phyloP scores from a whole-genome alignment of 257 asterid species.

The Jaltomata sinuosa region DNA sequence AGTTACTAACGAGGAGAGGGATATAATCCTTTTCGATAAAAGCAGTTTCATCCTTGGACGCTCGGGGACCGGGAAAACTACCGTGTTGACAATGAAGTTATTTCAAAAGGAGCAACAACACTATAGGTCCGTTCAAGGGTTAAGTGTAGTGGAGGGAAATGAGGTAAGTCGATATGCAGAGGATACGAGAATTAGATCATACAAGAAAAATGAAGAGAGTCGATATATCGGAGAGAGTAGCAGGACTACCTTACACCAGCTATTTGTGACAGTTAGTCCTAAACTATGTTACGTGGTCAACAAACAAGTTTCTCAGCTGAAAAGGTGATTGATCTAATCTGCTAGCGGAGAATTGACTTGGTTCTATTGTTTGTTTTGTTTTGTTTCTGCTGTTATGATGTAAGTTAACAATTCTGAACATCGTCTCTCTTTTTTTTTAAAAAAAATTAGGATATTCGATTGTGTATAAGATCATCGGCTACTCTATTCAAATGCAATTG shows the following conservation, averaged over 20 bases:
- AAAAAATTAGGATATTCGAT: no score
- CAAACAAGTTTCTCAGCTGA: constrained; percentile 41
- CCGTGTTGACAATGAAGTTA: constrained; percentile 49
- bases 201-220: background rate
- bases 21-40: constrained; percentile 27
- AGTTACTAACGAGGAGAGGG: constrained; percentile 55
- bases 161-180: no score
- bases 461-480: no score
- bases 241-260: constrained; percentile 29
- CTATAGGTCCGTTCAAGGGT: constrained; percentile 22
- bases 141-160: background rate
- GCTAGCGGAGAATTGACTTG: background rate
- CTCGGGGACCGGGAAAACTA: constrained; percentile 69
- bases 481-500: no score
- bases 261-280: constrained; percentile 65
- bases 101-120: constrained; percentile 36
- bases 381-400: background rate
- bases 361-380: background rate
- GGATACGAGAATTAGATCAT: background rate
- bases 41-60: constrained; percentile 60
- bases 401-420: no score
- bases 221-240: background rate
- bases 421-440: no score
- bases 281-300: constrained; percentile 62
- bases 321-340: constrained; percentile 28